Percentiles rank a stretch among this genome's conserved stretches.
Conservation (phyloP, 2,329 filamentous ascomycete species). For the Nigrograna mackinnonii region DNA sequence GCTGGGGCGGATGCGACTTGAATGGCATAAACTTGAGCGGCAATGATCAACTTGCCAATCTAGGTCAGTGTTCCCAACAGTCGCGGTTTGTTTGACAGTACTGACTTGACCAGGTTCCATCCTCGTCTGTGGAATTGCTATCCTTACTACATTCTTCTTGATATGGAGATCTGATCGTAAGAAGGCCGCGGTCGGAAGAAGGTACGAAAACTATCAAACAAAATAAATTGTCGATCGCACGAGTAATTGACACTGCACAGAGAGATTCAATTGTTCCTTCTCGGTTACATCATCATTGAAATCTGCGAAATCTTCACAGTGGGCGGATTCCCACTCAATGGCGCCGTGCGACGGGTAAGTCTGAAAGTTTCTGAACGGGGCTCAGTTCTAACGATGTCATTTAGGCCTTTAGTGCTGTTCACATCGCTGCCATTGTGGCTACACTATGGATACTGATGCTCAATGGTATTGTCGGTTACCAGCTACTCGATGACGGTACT, state of each 20-base stretch:
- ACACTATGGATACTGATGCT: slow-evolving; percentile 90
- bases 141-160: slow-evolving; percentile 68
- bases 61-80: slow-evolving; percentile 63
- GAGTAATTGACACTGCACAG: slow-evolving; percentile 62
- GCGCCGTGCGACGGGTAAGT: slow-evolving; percentile 72
- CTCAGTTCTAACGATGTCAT: neutral
- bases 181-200: slow-evolving; percentile 88
- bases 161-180: slow-evolving; percentile 84
- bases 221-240: slow-evolving; percentile 11
- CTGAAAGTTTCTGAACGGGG: neutral
- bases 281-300: slow-evolving; percentile 82
- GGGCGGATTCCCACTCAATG: slow-evolving; percentile 79
- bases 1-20: slow-evolving; percentile 72
- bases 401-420: slow-evolving; percentile 84
- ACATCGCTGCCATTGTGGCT: slow-evolving; percentile 86
- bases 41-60: slow-evolving; percentile 72
- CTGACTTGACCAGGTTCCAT: slow-evolving; percentile 72
- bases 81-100: slow-evolving; percentile 5
- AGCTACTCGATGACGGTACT: slow-evolving; percentile 92
- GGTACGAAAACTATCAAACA: slow-evolving; percentile 56
- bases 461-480: slow-evolving; percentile 90
- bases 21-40: slow-evolving; percentile 73
- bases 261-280: slow-evolving; percentile 94
- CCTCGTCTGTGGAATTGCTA: slow-evolving; percentile 76
- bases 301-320: slow-evolving; percentile 98